A percentile compares a stretch with the other conserved stretches of the same genome.
Conservation (phyloP, 169 alveolate species). For the Toxoplasma gondii region DNA sequence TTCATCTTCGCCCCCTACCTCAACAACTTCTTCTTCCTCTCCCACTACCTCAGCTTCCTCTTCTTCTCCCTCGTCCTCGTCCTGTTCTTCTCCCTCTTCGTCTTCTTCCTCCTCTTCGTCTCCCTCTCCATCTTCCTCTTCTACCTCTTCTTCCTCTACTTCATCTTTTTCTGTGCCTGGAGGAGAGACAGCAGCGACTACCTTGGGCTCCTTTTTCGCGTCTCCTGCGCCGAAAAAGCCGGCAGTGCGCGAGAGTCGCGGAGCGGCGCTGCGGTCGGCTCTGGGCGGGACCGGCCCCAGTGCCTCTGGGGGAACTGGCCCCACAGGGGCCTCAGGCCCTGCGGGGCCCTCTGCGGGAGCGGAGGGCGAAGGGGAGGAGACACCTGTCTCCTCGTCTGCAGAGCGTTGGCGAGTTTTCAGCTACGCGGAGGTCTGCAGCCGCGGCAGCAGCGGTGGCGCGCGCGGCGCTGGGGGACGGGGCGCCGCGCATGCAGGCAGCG, state of each 20-base stretch:
- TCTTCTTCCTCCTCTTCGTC: neutral
- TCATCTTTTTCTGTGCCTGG: neutral
- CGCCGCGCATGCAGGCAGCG: neutral
- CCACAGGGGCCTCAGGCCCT: neutral
- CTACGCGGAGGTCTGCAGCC: slow-evolving; percentile 34
- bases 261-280: neutral
- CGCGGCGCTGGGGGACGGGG: neutral
- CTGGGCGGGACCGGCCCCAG: neutral
- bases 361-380: neutral
- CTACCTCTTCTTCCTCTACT: neutral
- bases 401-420: slow-evolving; percentile 18
- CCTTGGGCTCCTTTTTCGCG: neutral
- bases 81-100: neutral
- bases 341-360: too few relatives aligned
- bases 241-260: neutral
- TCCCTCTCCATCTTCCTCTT: neutral
- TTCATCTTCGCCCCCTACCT: neutral
- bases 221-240: neutral
- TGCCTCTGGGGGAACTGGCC: neutral
- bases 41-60: neutral
- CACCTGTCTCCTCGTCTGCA: neutral
- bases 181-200: neutral
- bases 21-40: neutral
- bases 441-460: slow-evolving; percentile 6
- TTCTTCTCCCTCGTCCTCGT: neutral